Evolutionary conservation across 129 eudicot genomes (phyloP), one percentile per base, ranked within the genome.

Genomic region (Flaveria ramosissima): DNA sequence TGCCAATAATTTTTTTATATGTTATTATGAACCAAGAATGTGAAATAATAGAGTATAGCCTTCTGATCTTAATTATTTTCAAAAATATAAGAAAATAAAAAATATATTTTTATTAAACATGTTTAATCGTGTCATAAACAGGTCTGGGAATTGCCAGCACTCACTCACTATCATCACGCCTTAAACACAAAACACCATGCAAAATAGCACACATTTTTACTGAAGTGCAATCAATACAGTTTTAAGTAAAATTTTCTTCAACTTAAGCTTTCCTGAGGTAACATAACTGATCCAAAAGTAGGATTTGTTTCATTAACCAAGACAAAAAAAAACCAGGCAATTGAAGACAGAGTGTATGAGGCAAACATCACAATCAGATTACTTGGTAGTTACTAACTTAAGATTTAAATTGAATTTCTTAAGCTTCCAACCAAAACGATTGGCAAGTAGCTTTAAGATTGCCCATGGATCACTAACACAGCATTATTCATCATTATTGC

Each of bases 231-330:
- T 1, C 14, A 9, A 69, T 43, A 11, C 73, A 7, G 9, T 21
- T 68, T 45, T 21, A 26, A 68, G 21, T 68, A 43, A 3, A 1
- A 13, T 19, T 19, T 43, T 45, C 27, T 21, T 26, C 12, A 19
- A 13, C 41, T 46, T 21, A 68, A 39, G 71, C 51, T 16, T 41
- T 66, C 71, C 52, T 66, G 21, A 66, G 16, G 51, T 66, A 66
- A 41, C 15, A 39, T 45, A 10, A 45, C 12, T 45, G 14, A 45
- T 45, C 48, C 48, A 45, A 45, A 45, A 45, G 14, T 45, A 48
- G 53, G 17, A 48, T 12, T 48, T 48, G 53, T 4, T 48, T 48
- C 53, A 48, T 48, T 48, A 48, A 48, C 53, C 53, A 14, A 12
- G 53, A 24, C 1, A 14, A 12, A 13, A 48, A 48, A 47, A 47